Base-by-base conservation (phyloP, 2,329 filamentous ascomycete genomes). In the Aspergillus aculeatinus region DNA sequence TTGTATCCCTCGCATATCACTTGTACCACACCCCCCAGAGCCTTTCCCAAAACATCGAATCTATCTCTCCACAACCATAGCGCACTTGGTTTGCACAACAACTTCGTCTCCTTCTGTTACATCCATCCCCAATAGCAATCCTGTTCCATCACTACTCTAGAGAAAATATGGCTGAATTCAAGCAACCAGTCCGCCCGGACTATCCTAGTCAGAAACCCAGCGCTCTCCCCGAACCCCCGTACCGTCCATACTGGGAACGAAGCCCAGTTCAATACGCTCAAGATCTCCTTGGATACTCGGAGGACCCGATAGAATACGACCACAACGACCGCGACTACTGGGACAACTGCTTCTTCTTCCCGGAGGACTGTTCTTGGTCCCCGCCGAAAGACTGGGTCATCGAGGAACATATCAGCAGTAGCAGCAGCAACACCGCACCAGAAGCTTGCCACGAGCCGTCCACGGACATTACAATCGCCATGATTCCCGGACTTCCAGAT, bases 301-400 rank as follows among this genome's bases (percentile, higher is more conserved):
- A 74, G 66, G 73, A 78, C 48, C 76, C 76, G 35, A 75, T 79
- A 64, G 76, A 76, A 57, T 79, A 78, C 75, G 73, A 77, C 60
- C 66, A 76, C 72, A 68, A 76, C 67, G 76, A 79, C 67, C 67
- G 75, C 47, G 76, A 77, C 60, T 77, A 76, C 57, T 68, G 67
- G 59, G 76, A 79, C 52, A 79, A 78, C 61, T 76, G 71, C 59
- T 78, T 78, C 65, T 78, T 79, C 64, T 78, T 78, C 44, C 76
- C 76, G 10, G 76, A 79, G 65, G 76, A 79, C 60, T 78, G 74
- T 67, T 73, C 73, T 53, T 78, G 72, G 64, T 72, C 74, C 16
- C 74, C 75, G 14, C 68, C 72, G 4, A 70, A 70, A 56, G 69
- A 71, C 58, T 70, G 65, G 63, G 63, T 65, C 35, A 67, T 70